Evolutionary conservation across 305 asterid species (phyloP).

Genomic region (Solanum hybrid): DNA sequence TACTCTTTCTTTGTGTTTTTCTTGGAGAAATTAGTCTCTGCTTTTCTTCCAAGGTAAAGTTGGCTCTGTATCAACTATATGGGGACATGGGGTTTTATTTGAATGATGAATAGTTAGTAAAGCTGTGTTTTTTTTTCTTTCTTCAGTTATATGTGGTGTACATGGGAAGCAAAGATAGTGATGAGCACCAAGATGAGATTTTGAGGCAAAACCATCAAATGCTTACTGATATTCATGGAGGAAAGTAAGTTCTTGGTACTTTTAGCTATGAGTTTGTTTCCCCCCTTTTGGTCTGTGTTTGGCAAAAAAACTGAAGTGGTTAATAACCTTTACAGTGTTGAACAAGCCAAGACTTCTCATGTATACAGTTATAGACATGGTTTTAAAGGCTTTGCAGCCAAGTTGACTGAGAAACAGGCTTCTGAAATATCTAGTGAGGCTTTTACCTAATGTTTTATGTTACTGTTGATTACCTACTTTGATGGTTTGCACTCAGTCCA

Average conservation of each 20-base stretch:
- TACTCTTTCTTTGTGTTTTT: slow-evolving; percentile 18
- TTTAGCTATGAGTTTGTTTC: background rate
- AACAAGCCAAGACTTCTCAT: slow-evolving; percentile 69
- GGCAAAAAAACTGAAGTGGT: slow-evolving; percentile 7
- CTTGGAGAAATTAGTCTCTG: slow-evolving; percentile 24
- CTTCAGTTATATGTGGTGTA: slow-evolving; percentile 83
- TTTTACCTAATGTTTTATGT: background rate
- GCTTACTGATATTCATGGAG: slow-evolving; percentile 58
- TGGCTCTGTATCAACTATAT: background rate
- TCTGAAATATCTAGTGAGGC: slow-evolving; percentile 57
- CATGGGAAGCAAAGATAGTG: slow-evolving; percentile 71
- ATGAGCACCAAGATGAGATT: slow-evolving; percentile 61
- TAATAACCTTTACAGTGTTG: slow-evolving; percentile 39
- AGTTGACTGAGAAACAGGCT: slow-evolving; percentile 74
- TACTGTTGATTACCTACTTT: background rate
- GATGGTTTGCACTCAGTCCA: background rate
- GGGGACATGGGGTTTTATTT: background rate
- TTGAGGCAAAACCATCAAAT: slow-evolving; percentile 62
- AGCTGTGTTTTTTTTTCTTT: slow-evolving; percentile 3
- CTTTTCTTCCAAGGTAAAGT: slow-evolving; percentile 40
- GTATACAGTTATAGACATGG: slow-evolving; percentile 80
- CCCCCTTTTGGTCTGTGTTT: background rate
- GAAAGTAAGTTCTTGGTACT: slow-evolving; percentile 38
- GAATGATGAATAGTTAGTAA: background rate
- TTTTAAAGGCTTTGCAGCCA: slow-evolving; percentile 92